phyloP scores from a whole-genome alignment of 768 basidiomycete species.

The Trichaptum fuscoviolaceum region DNA sequence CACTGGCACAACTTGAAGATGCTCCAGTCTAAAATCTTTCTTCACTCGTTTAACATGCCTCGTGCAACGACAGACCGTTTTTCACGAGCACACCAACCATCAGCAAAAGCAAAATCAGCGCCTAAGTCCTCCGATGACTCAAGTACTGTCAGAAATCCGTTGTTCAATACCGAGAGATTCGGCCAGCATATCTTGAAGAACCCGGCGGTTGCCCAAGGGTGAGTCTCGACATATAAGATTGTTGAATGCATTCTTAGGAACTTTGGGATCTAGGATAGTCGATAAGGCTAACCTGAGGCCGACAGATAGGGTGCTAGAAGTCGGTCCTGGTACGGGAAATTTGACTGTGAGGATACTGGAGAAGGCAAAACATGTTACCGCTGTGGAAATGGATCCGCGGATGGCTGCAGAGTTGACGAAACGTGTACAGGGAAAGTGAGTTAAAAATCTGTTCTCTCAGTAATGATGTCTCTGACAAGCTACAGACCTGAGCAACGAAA shows the following conservation, averaged over 20 bases:
- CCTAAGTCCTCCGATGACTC: slow-evolving; percentile 36
- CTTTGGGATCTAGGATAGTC: slow-evolving; percentile 40
- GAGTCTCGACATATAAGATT: slow-evolving; percentile 18
- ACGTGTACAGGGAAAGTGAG: slow-evolving; percentile 96
- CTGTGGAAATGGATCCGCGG: slow-evolving; percentile 96
- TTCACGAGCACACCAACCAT: slow-evolving; percentile 59
- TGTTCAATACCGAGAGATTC: slow-evolving; percentile 92
- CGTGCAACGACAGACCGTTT: slow-evolving; percentile 75
- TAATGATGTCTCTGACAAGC: neutral
- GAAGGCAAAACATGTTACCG: slow-evolving; percentile 87
- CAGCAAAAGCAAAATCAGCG: slow-evolving; percentile 44
- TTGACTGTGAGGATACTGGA: slow-evolving; percentile 91
- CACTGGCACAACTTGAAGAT: no score
- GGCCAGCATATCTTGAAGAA: slow-evolving; percentile 99
- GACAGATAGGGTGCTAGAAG: slow-evolving; percentile 94
- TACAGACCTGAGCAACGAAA: slow-evolving; percentile 90
- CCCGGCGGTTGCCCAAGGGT: slow-evolving; percentile 87
- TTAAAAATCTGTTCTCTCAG: slow-evolving; percentile 19
- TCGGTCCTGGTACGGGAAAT: slow-evolving; percentile 97
- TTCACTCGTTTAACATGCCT: slow-evolving; percentile 46
- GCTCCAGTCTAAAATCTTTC: no score
- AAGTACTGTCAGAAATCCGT: slow-evolving; percentile 61
- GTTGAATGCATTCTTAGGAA: slow-evolving; percentile 14
- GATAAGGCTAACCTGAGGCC: slow-evolving; percentile 85
- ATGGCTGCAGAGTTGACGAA: slow-evolving; percentile 99